These are phyloP conservation scores for Venturiaceae sp. DNA, from an alignment of 2,329 filamentous ascomycete genomes.

Conservation along the genomic window DNA sequence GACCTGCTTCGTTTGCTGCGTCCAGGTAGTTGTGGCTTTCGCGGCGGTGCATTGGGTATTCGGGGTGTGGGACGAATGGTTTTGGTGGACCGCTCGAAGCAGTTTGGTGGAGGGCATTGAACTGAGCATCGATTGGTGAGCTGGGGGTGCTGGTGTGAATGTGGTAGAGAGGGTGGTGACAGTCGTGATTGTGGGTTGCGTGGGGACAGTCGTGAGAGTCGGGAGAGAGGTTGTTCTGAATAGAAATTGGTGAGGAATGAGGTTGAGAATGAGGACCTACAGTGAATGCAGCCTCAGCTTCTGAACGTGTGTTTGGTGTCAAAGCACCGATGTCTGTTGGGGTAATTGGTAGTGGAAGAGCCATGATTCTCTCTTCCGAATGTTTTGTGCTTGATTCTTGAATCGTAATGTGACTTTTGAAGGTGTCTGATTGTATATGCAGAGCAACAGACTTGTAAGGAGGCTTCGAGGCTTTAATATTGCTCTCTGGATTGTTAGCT, in stretches of 20 bases:
- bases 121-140: background rate
- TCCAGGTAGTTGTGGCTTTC: background rate
- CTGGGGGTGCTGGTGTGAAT: background rate
- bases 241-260: background rate
- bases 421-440: background rate
- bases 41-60: background rate
- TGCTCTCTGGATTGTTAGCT: no score
- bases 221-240: background rate
- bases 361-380: no score
- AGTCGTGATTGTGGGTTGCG: background rate
- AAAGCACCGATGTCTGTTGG: background rate
- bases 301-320: slow-evolving; percentile 7
- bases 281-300: slow-evolving; percentile 8
- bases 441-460: background rate
- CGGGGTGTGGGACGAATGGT: background rate
- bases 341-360: background rate
- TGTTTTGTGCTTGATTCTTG: no score
- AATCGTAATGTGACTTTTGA: background rate
- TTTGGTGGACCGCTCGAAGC: background rate
- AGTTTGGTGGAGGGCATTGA: slow-evolving; percentile 6
- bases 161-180: background rate
- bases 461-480: background rate
- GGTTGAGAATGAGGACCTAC: background rate
- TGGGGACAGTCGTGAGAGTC: background rate
- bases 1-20: background rate